Conservation (phyloP, 352 stramenopile genomes). For the Phytophthora macrochlamydospora region DNA sequence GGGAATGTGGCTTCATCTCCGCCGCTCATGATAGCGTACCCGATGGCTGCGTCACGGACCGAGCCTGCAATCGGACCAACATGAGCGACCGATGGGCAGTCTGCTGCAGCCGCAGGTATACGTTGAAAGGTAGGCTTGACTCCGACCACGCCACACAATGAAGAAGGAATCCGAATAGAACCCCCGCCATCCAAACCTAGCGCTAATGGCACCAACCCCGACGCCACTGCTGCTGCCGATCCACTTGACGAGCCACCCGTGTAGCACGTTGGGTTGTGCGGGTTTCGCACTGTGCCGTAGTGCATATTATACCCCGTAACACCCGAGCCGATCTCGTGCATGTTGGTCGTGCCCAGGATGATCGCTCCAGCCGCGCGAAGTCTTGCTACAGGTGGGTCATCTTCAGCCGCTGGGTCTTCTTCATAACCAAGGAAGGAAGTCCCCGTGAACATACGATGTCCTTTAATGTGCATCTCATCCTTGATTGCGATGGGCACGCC, state of each 20-base stretch:
- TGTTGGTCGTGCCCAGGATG: slow-evolving; percentile 90
- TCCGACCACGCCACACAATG: slow-evolving; percentile 88
- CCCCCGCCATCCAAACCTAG: slow-evolving; percentile 90
- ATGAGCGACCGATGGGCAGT: slow-evolving; percentile 73
- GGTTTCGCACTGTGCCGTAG: slow-evolving; percentile 78
- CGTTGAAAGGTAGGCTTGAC: slow-evolving; percentile 89
- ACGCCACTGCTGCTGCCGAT: slow-evolving; percentile 85
- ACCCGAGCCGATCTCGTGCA: slow-evolving; percentile 85
- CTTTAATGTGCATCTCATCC: slow-evolving; percentile 82
- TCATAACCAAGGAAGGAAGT: slow-evolving; percentile 78
- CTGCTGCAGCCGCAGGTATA: slow-evolving; percentile 57
- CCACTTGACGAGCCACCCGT: slow-evolving; percentile 92
- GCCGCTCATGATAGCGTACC: slow-evolving; percentile 85
- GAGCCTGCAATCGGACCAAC: slow-evolving; percentile 81
- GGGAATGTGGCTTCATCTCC: slow-evolving; percentile 47
- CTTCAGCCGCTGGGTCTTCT: slow-evolving; percentile 39
- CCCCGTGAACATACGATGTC: slow-evolving; percentile 69
- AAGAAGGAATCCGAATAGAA: slow-evolving; percentile 90
- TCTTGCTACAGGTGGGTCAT: slow-evolving; percentile 61
- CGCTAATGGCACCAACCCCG: slow-evolving; percentile 87
- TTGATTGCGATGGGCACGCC: slow-evolving; percentile 90
- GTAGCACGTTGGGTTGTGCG: slow-evolving; percentile 86
- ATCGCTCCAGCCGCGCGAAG: slow-evolving; percentile 81
- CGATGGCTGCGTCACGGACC: slow-evolving; percentile 82
- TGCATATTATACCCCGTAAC: slow-evolving; percentile 85